A percentile compares a stretch with the other conserved stretches of the same genome.
These are phyloP conservation scores for Thalassiosira ordinaria DNA, from an alignment of 352 stramenopile species.

Conservation along the genomic window DNA sequence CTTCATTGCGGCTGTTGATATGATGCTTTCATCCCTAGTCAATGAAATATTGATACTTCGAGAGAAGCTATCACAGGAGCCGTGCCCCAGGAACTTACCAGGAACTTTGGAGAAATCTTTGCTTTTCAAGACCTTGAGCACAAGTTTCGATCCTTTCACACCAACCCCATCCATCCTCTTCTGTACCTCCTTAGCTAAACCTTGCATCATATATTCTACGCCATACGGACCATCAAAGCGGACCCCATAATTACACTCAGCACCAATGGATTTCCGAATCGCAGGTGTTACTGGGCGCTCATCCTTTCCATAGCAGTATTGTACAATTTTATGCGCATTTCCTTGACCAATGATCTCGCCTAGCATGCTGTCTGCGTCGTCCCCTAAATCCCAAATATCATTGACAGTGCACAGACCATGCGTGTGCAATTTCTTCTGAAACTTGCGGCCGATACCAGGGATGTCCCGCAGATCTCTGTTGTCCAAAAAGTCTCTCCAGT, in stretches of 20 bases:
- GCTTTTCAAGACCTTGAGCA: slow-evolving; percentile 83
- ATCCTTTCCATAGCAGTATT: slow-evolving; percentile 77
- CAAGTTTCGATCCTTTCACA: slow-evolving; percentile 67
- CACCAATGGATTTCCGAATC: slow-evolving; percentile 81
- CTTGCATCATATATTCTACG: slow-evolving; percentile 77
- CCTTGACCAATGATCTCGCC: slow-evolving; percentile 65
- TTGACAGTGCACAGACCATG: slow-evolving; percentile 67
- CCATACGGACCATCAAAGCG: slow-evolving; percentile 83
- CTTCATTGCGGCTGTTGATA: slow-evolving; percentile 60
- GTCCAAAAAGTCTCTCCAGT: slow-evolving; percentile 69
- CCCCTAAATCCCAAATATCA: slow-evolving; percentile 80
- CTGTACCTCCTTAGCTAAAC: slow-evolving; percentile 75
- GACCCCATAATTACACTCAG: slow-evolving; percentile 86
- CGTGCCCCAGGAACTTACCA: slow-evolving; percentile 82
- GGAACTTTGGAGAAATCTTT: slow-evolving; percentile 69
- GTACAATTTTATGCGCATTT: slow-evolving; percentile 72
- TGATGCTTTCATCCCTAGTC: slow-evolving; percentile 66
- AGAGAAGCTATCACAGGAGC: slow-evolving; percentile 73
- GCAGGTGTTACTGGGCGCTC: slow-evolving; percentile 66
- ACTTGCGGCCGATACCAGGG: slow-evolving; percentile 74
- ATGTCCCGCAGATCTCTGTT: slow-evolving; percentile 72
- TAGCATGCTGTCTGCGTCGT: slow-evolving; percentile 61
- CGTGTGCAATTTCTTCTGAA: slow-evolving; percentile 68
- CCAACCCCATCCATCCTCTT: slow-evolving; percentile 69
- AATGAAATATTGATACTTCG: slow-evolving; percentile 63